These are phyloP conservation scores for Trichoderma pleuroti DNA, from an alignment of 2,329 filamentous ascomycete species.

Conservation along the genomic window DNA sequence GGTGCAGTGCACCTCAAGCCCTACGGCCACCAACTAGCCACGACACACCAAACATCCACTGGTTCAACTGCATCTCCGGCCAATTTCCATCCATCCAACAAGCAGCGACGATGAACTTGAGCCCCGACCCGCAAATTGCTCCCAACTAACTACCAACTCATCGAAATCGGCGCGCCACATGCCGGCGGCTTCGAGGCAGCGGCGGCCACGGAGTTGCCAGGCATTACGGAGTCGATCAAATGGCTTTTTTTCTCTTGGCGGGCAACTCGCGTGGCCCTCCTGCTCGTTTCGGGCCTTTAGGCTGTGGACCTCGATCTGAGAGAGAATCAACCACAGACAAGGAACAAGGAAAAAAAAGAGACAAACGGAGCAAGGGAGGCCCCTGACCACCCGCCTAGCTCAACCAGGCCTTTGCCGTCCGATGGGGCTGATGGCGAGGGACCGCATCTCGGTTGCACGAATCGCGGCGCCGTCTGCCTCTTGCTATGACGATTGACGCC, in stretches of 20 bases:
- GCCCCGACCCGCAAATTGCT: background rate
- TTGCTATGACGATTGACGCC: slow-evolving; percentile 5
- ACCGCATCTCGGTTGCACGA: slow-evolving; percentile 5
- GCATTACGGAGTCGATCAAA: too few species aligned
- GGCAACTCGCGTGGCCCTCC: background rate
- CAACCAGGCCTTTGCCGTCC: background rate
- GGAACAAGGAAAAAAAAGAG: background rate
- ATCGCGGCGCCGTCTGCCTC: background rate
- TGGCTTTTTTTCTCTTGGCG: slow-evolving; percentile 1
- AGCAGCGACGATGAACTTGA: background rate
- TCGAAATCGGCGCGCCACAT: slow-evolving; percentile 12
- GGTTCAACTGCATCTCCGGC: background rate
- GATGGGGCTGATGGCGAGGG: slow-evolving; percentile 5
- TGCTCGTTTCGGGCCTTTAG: slow-evolving; percentile 13
- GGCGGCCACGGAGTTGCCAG: slow-evolving; percentile 11
- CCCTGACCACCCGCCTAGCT: slow-evolving; percentile 1
- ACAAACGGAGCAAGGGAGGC: background rate
- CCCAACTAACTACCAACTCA: too few species aligned
- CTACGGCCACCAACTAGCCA: too few species aligned
- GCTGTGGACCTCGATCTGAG: background rate
- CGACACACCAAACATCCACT: too few species aligned
- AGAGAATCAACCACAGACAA: background rate
- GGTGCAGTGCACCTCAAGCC: background rate
- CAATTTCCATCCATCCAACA: slow-evolving; percentile 11
- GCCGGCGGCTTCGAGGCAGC: slow-evolving; percentile 6